phyloP scores from a whole-genome alignment of 2,329 filamentous ascomycete species.

The Fusarium nematophilum region DNA sequence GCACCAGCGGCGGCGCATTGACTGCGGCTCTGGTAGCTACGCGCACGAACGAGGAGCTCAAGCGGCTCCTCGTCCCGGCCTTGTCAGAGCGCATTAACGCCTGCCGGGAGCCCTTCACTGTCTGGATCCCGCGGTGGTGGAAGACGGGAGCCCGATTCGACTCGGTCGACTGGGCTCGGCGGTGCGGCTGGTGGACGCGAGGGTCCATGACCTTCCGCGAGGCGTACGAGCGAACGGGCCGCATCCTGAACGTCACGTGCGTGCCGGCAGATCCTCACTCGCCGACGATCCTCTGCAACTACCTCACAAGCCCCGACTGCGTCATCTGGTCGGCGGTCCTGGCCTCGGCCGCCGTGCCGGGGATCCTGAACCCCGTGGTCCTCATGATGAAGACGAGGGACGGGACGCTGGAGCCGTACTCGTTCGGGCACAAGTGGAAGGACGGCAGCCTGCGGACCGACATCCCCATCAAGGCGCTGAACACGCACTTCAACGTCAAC shows the following conservation, averaged over 20 bases:
- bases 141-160: constrained; percentile 94
- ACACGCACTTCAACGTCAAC: constrained; percentile 98
- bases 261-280: constrained; percentile 96
- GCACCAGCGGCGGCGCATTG: constrained; percentile 92
- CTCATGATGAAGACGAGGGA: constrained; percentile 88
- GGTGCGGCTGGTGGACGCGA: constrained; percentile 88
- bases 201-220: constrained; percentile 95
- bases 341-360: constrained; percentile 93
- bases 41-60: constrained; percentile 90
- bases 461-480: constrained; percentile 92
- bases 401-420: constrained; percentile 86
- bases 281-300: constrained; percentile 91
- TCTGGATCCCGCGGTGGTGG: constrained; percentile 89
- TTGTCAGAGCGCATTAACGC: constrained; percentile 87
- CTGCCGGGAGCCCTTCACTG: constrained; percentile 80
- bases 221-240: constrained; percentile 91
- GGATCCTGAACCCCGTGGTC: constrained; percentile 94
- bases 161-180: constrained; percentile 87
- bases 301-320: constrained; percentile 93
- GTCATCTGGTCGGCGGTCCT: constrained; percentile 98
- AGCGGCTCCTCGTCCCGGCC: constrained; percentile 84
- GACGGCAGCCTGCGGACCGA: constrained; percentile 94
- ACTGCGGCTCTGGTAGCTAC: constrained; percentile 90
- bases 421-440: constrained; percentile 99
- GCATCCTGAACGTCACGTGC: constrained; percentile 95